These are phyloP conservation scores for Afroboletus lepidellus DNA, from an alignment of 1,284 basidiomycete genomes.

Conservation along the genomic window DNA sequence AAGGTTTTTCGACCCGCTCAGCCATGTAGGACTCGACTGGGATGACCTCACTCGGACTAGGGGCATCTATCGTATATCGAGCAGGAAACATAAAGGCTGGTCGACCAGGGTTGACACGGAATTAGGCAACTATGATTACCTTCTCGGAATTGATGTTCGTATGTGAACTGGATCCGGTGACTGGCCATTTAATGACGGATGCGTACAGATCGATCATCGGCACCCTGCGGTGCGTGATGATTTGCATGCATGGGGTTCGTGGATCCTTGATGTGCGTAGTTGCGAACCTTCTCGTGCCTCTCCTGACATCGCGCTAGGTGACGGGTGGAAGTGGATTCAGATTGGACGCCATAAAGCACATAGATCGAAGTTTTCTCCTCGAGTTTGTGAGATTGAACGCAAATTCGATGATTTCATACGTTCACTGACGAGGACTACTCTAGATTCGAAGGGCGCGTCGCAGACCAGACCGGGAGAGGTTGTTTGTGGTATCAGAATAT, in stretches of 20 bases:
- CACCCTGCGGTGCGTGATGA: constrained; percentile 79
- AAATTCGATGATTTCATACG: not conserved
- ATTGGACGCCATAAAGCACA: constrained; percentile 87
- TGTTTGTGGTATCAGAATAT: constrained; percentile 75
- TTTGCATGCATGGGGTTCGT: constrained; percentile 63
- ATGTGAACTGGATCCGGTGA: not conserved
- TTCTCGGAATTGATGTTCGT: constrained; percentile 69
- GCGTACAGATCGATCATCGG: constrained; percentile 73
- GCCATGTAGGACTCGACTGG: constrained; percentile 74
- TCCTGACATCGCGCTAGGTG: constrained; percentile 44
- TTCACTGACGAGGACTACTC: not conserved
- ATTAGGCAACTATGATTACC: constrained; percentile 78
- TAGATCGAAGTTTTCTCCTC: constrained; percentile 63
- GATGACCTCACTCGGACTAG: constrained; percentile 68
- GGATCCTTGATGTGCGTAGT: constrained; percentile 61
- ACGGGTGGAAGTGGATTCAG: constrained; percentile 82
- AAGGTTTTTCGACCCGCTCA: not conserved
- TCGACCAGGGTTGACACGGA: constrained; percentile 67
- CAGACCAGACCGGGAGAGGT: constrained; percentile 41
- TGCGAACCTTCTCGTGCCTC: not conserved
- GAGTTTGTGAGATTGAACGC: constrained; percentile 53
- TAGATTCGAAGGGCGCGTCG: constrained; percentile 55
- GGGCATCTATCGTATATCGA: constrained; percentile 61
- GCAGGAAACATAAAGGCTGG: constrained; percentile 63
- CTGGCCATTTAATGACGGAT: not conserved